These are phyloP conservation scores for Didymella keratinophila DNA, from an alignment of 2,329 filamentous ascomycete genomes.

Conservation along the genomic window DNA sequence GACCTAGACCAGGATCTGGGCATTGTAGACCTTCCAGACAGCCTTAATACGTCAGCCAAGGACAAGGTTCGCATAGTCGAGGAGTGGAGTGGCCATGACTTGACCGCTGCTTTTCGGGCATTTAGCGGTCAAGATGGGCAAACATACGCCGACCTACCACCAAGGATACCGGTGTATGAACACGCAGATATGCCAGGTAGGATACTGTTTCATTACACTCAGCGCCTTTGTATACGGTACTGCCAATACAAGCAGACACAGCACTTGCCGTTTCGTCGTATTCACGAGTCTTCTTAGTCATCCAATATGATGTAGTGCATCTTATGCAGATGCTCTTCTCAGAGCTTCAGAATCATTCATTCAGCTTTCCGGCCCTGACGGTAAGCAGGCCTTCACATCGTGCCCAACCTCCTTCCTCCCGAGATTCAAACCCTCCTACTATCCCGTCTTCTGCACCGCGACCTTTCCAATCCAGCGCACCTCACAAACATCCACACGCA, in stretches of 20 bases:
- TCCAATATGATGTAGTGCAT: neutral
- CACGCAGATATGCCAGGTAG: conserved; percentile 74
- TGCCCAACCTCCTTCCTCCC: conserved; percentile 77
- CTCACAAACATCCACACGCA: conserved; percentile 91
- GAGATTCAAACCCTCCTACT: conserved; percentile 74
- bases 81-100: conserved; percentile 25
- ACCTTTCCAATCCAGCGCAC: conserved; percentile 76
- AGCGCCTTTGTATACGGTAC: neutral
- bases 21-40: conserved; percentile 52
- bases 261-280: neutral
- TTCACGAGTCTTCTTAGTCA: neutral
- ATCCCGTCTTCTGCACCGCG: conserved; percentile 76
- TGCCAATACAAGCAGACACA: neutral
- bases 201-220: neutral
- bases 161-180: conserved; percentile 60
- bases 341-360: neutral
- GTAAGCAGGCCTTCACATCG: conserved; percentile 74
- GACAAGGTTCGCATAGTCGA: conserved; percentile 35
- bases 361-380: conserved; percentile 27
- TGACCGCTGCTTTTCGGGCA: conserved; percentile 34
- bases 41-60: conserved; percentile 39
- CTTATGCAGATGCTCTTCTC: neutral
- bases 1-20: conserved; percentile 59
- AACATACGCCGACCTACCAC: conserved; percentile 6
- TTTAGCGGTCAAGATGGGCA: conserved; percentile 32